phyloP scores from a whole-genome alignment of 2,329 filamentous ascomycete species.

The Sporothrix pseudoabietina region DNA sequence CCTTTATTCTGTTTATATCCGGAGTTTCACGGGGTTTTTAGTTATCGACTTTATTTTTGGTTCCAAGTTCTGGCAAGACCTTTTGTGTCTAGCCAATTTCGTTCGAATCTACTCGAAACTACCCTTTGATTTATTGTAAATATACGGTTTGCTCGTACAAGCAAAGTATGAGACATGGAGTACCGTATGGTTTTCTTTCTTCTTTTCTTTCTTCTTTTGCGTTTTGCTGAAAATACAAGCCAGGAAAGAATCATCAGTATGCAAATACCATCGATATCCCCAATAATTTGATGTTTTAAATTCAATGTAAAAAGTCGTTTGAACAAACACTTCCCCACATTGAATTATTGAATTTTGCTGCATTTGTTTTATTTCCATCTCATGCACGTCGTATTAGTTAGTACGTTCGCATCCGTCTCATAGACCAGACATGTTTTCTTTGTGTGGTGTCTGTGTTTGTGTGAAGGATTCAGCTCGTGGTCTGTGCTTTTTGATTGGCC shows the following conservation, averaged over 20 bases:
- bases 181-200: not conserved
- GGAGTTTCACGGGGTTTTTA: not conserved
- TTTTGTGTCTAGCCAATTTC: not conserved
- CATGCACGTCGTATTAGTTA: not conserved
- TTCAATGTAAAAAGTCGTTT: not conserved
- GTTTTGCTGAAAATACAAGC: not conserved
- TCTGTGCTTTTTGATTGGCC: conserved; percentile 12
- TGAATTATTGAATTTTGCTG: not conserved
- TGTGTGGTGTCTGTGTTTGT: not conserved
- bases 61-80: not conserved
- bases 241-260: not conserved
- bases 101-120: not conserved
- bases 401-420: not conserved
- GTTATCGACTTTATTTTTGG: not conserved
- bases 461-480: not conserved
- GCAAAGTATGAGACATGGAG: not conserved
- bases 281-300: not conserved
- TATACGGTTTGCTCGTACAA: not conserved
- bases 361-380: not conserved
- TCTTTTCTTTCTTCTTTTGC: not conserved
- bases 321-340: not conserved
- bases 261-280: not conserved
- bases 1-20: not conserved
- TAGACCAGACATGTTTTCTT: not conserved
- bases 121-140: not conserved